Evolutionary conservation across 2,329 filamentous ascomycete genomes (phyloP).

Genomic region (Aureobasidium lini): DNA sequence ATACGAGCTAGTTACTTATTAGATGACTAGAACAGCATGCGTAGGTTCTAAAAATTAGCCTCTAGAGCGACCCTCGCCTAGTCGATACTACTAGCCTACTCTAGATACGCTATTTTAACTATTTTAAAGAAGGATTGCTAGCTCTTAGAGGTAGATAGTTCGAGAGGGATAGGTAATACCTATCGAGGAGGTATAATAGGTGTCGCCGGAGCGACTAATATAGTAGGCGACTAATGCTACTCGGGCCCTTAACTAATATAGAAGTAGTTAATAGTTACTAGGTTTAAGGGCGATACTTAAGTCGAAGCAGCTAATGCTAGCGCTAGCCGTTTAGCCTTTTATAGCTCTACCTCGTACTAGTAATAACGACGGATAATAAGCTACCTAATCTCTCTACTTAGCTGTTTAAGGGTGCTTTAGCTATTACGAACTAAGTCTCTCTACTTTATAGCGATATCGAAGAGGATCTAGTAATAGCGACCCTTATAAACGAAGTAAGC

Average conservation of each 20-base stretch:
- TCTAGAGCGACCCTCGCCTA: no score
- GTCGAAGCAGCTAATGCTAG: background rate
- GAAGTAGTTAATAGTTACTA: background rate
- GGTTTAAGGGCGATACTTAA: background rate
- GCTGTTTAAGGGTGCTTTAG: background rate
- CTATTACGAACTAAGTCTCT: background rate
- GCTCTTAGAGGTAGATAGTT: no score
- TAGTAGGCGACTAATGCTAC: background rate
- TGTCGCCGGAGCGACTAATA: background rate
- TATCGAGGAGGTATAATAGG: background rate
- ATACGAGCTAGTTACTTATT: no score
- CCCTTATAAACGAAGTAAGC: background rate
- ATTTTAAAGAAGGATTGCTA: no score
- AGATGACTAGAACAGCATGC: no score
- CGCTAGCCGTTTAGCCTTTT: background rate
- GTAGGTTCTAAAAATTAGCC: no score
- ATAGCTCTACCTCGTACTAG: background rate
- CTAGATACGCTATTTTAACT: no score
- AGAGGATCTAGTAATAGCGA: background rate
- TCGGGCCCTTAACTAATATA: background rate
- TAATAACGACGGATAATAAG: background rate
- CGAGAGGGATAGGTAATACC: background rate
- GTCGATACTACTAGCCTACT: no score
- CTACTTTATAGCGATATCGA: background rate
- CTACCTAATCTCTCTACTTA: background rate